phyloP scores from a whole-genome alignment of 192 early-diverging fungal genomes.

The Umbelopsis sp. region DNA sequence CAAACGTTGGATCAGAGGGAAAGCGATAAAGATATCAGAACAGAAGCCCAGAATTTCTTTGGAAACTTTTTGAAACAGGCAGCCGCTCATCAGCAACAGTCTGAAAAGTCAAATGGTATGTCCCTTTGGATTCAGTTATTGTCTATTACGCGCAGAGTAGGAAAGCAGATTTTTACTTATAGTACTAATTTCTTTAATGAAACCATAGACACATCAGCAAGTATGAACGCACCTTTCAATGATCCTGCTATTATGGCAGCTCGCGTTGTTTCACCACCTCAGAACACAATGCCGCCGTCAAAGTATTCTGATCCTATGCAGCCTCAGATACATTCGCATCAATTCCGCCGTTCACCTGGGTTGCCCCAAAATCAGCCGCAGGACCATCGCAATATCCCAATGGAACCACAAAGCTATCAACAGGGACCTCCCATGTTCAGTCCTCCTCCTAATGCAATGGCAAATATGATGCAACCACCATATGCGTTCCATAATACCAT shows the following conservation, averaged over 20 bases:
- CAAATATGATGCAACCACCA: not conserved
- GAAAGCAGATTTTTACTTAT: not conserved
- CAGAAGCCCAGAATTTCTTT: slow-evolving; percentile 59
- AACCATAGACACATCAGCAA: not conserved
- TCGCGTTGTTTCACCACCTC: slow-evolving; percentile 32
- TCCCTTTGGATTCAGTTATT: too few relatives aligned
- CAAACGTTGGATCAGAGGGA: not conserved
- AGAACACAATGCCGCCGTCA: not conserved
- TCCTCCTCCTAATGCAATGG: not conserved
- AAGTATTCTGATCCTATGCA: not conserved
- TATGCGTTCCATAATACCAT: not conserved
- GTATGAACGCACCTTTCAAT: slow-evolving; percentile 45
- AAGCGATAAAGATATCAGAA: slow-evolving; percentile 21
- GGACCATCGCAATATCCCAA: not conserved
- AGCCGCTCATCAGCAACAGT: slow-evolving; percentile 30
- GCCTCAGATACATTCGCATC: not conserved
- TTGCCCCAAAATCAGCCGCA: not conserved
- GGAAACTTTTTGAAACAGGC: slow-evolving; percentile 61
- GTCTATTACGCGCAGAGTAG: too few relatives aligned
- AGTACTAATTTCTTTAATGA: not conserved
- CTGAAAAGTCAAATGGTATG: slow-evolving; percentile 12
- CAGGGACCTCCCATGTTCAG: slow-evolving; percentile 1
- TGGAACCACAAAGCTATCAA: not conserved
- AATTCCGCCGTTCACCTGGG: not conserved
- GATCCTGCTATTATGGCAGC: slow-evolving; percentile 66